phyloP scores from a whole-genome alignment of 73 alveolate species.

The Blepharisma stoltei region DNA sequence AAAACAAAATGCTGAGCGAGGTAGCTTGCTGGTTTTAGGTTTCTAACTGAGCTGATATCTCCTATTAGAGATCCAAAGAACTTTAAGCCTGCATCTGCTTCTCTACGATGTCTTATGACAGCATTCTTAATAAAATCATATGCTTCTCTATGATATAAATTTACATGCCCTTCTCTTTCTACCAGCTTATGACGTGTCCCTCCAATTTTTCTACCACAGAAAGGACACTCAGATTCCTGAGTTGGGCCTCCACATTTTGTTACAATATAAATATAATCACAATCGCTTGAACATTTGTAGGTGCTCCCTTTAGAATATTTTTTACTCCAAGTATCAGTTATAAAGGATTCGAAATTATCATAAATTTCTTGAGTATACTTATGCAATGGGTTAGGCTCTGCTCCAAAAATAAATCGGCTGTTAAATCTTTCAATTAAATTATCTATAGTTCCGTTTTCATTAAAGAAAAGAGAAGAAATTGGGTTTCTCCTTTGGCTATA shows the following conservation, averaged over 20 bases:
- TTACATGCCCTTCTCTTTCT: slow-evolving; percentile 9
- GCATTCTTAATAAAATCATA: background rate
- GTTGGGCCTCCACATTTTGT: background rate
- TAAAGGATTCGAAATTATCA: background rate
- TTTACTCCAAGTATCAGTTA: background rate
- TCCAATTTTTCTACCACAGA: slow-evolving; percentile 17
- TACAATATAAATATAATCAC: background rate
- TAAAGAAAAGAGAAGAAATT: background rate
- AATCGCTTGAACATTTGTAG: slow-evolving; percentile 13
- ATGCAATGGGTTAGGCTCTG: background rate
- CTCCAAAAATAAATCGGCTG: background rate
- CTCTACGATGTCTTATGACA: background rate
- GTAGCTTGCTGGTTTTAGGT: too few species aligned
- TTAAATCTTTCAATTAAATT: background rate
- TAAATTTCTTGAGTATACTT: background rate
- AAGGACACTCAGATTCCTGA: slow-evolving; percentile 16
- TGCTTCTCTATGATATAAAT: slow-evolving; percentile 1
- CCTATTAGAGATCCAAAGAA: too few species aligned
- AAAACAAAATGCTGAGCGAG: too few species aligned
- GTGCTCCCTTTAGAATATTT: background rate
- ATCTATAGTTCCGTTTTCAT: background rate
- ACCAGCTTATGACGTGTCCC: background rate
- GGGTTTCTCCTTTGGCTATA: background rate
- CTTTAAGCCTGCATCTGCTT: too few species aligned
- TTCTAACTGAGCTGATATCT: too few species aligned